phyloP scores from a whole-genome alignment of 2,329 filamentous ascomycete genomes.

The Calonectria naviculata region DNA sequence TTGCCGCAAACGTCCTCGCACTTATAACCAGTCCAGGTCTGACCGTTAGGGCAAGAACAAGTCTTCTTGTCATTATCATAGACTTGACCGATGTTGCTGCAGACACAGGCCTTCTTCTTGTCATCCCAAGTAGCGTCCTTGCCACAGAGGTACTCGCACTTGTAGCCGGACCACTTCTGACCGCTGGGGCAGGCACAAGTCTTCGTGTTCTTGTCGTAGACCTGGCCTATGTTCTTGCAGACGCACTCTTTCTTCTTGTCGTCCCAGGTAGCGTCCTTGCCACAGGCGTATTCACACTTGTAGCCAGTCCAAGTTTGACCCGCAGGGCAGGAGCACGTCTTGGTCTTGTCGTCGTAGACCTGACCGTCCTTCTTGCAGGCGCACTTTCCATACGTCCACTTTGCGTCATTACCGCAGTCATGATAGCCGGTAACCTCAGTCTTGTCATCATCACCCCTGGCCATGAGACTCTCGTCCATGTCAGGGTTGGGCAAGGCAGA shows the following conservation, averaged over 20 bases:
- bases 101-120: neutral
- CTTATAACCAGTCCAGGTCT: neutral
- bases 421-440: neutral
- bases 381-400: neutral
- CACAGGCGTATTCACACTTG: neutral
- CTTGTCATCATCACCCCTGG: neutral
- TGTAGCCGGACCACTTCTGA: neutral
- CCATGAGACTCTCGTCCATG: neutral
- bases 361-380: neutral
- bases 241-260: neutral
- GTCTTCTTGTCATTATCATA: neutral
- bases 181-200: neutral
- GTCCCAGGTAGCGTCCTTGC: neutral
- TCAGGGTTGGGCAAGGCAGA: neutral
- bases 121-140: neutral
- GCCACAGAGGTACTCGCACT: neutral
- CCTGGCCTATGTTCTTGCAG: neutral
- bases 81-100: neutral
- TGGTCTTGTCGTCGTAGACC: neutral
- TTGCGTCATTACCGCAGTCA: neutral
- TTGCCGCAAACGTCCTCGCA: neutral
- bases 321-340: neutral
- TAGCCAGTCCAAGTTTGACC: neutral
- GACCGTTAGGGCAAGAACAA: neutral
- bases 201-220: neutral